Evolutionary conservation across 2,329 filamentous ascomycete genomes (phyloP).

Genomic region (Pyrenochaeta sp.): DNA sequence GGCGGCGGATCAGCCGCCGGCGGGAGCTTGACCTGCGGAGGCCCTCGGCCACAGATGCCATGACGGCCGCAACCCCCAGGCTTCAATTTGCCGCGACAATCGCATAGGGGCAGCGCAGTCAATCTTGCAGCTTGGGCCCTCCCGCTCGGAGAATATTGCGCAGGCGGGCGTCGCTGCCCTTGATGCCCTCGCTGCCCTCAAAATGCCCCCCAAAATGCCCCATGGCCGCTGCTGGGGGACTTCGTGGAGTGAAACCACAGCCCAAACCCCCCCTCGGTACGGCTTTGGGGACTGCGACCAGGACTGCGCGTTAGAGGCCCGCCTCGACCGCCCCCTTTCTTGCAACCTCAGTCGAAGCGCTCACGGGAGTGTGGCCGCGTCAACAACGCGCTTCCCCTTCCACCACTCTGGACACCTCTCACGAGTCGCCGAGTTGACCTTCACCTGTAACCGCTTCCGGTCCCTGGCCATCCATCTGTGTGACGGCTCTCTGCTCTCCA

Average conservation of each 20-base stretch:
- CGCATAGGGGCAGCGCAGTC: slow-evolving; percentile 22
- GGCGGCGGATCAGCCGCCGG: slow-evolving; percentile 39
- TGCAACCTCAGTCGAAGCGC: slow-evolving; percentile 28
- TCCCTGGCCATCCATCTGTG: slow-evolving; percentile 30
- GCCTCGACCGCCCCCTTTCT: slow-evolving; percentile 31
- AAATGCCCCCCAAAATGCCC: too few relatives aligned
- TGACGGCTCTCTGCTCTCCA: slow-evolving; percentile 29
- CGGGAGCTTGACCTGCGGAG: slow-evolving; percentile 27
- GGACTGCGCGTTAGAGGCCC: slow-evolving; percentile 25
- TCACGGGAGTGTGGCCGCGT: slow-evolving; percentile 22
- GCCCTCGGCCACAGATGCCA: slow-evolving; percentile 19
- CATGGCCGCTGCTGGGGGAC: too few relatives aligned
- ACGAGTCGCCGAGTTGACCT: slow-evolving; percentile 32
- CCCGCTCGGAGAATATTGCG: slow-evolving; percentile 25
- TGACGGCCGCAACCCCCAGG: slow-evolving; percentile 13
- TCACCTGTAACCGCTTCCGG: slow-evolving; percentile 29
- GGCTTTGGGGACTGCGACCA: too few relatives aligned
- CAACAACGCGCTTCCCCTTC: slow-evolving; percentile 24
- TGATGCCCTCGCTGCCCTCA: too few relatives aligned
- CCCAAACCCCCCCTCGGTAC: too few relatives aligned
- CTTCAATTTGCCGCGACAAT: slow-evolving; percentile 25
- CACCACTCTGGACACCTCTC: slow-evolving; percentile 18
- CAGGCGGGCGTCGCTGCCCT: slow-evolving; percentile 1
- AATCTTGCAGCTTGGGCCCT: slow-evolving; percentile 22
- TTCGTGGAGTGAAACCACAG: too few relatives aligned